These are phyloP conservation scores for Leavenworthia alabamica DNA, from an alignment of 345 rosid species.

Conservation along the genomic window DNA sequence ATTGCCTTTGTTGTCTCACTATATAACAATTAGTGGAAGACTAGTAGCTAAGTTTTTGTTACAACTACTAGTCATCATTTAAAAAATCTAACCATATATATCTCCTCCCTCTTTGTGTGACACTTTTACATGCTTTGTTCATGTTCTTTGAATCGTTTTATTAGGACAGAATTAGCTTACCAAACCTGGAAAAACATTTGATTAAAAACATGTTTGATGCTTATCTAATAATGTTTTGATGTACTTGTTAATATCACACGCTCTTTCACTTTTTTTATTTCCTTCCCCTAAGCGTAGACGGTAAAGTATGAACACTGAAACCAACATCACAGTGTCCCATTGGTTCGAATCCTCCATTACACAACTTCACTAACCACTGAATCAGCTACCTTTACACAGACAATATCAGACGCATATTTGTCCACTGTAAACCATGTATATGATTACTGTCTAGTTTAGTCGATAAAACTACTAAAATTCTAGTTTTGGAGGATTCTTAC, in stretches of 20 bases:
- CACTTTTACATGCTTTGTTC: constrained; percentile 19
- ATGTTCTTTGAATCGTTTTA: constrained; percentile 27
- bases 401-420: no score
- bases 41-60: constrained; percentile 24
- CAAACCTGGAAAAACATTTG: not conserved
- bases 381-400: no score
- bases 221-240: no score
- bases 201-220: no score
- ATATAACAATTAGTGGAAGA: constrained; percentile 21
- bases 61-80: not conserved
- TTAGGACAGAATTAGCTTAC: constrained; percentile 25
- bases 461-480: no score
- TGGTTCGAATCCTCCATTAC: no score
- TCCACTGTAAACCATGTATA: not conserved
- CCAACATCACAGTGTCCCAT: no score
- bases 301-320: no score
- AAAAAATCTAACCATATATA: not conserved
- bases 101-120: constrained; percentile 31
- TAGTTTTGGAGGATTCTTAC: constrained; percentile 31
- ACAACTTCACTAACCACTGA: no score
- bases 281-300: no score
- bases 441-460: constrained; percentile 11
- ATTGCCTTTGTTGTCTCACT: not conserved
- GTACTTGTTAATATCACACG: no score
- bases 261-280: no score